Conservation (phyloP, 768 basidiomycete genomes). For the Cyathus striatus region DNA sequence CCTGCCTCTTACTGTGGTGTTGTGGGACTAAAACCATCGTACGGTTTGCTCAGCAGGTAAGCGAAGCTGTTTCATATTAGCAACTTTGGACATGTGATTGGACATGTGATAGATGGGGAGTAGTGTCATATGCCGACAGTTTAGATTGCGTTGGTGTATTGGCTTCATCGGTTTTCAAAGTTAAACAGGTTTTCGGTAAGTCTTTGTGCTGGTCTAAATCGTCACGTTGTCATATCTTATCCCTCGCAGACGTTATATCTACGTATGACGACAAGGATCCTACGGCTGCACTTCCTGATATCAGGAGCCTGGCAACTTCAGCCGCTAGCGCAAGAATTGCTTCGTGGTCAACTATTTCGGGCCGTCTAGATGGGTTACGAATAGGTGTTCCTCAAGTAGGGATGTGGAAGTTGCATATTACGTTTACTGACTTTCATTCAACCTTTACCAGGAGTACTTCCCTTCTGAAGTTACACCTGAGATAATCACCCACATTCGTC, state of each 20-base stretch:
- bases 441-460: slow-evolving; percentile 62
- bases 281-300: slow-evolving; percentile 51
- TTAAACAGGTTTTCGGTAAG: slow-evolving; percentile 62
- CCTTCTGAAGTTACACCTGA: slow-evolving; percentile 54
- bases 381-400: slow-evolving; percentile 74
- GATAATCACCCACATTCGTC: slow-evolving; percentile 40
- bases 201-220: slow-evolving; percentile 1
- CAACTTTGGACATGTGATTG: slow-evolving; percentile 1
- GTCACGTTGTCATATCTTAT: slow-evolving; percentile 2
- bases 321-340: slow-evolving; percentile 10
- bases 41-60: slow-evolving; percentile 84
- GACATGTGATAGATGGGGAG: slow-evolving; percentile 81
- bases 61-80: slow-evolving; percentile 9
- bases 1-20: slow-evolving; percentile 94
- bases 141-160: slow-evolving; percentile 92
- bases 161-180: slow-evolving; percentile 43
- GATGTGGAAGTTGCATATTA: too few species aligned
- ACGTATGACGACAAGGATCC: slow-evolving; percentile 68
- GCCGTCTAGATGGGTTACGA: slow-evolving; percentile 43
- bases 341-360: neutral
- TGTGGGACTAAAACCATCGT: slow-evolving; percentile 91
- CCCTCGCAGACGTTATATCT: slow-evolving; percentile 36
- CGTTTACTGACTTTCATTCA: too few species aligned
- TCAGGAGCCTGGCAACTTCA: slow-evolving; percentile 18
- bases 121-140: slow-evolving; percentile 91